Conservation (phyloP, 2,329 filamentous ascomycete genomes). For the Verticillium tricorpus region DNA sequence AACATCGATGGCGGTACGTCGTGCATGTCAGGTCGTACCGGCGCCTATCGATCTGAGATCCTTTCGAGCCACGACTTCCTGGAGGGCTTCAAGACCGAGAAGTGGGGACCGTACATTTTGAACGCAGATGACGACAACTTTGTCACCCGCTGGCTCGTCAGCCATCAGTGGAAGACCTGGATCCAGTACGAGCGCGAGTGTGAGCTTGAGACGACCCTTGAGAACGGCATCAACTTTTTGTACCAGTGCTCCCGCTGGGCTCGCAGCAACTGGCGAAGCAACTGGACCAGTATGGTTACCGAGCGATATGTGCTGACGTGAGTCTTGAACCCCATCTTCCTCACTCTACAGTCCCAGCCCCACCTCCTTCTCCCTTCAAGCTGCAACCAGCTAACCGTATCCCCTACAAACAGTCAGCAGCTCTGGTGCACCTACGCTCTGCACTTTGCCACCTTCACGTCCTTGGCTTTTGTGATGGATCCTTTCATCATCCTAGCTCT, state of each 20-base stretch:
- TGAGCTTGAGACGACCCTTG: slow-evolving; percentile 87
- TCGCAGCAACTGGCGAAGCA: slow-evolving; percentile 96
- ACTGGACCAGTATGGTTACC: slow-evolving; percentile 81
- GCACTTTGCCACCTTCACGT: slow-evolving; percentile 87
- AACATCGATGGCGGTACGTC: slow-evolving; percentile 94
- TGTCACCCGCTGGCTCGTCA: slow-evolving; percentile 92
- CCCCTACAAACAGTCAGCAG: slow-evolving; percentile 65
- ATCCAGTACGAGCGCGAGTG: slow-evolving; percentile 91
- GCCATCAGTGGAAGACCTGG: slow-evolving; percentile 87
- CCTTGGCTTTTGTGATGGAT: slow-evolving; percentile 77
- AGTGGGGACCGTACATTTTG: slow-evolving; percentile 82
- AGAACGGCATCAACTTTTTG: slow-evolving; percentile 83
- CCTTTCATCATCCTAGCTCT: slow-evolving; percentile 65
- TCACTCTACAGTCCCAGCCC: no score
- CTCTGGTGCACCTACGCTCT: slow-evolving; percentile 92
- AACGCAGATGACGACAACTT: slow-evolving; percentile 99
- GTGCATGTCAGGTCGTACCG: slow-evolving; percentile 91
- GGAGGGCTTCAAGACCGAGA: slow-evolving; percentile 85
- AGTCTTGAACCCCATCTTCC: slow-evolving; percentile 35
- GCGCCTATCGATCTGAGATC: slow-evolving; percentile 86
- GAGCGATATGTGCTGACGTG: slow-evolving; percentile 85
- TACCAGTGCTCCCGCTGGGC: slow-evolving; percentile 95
- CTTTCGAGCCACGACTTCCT: slow-evolving; percentile 81
- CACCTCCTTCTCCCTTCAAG: not conserved
- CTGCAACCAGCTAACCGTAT: slow-evolving; percentile 8